A percentile compares a stretch with the other conserved stretches of the same genome.
These are phyloP conservation scores for Hypsizygus marmoreus DNA, from an alignment of 768 basidiomycete species.

Conservation along the genomic window DNA sequence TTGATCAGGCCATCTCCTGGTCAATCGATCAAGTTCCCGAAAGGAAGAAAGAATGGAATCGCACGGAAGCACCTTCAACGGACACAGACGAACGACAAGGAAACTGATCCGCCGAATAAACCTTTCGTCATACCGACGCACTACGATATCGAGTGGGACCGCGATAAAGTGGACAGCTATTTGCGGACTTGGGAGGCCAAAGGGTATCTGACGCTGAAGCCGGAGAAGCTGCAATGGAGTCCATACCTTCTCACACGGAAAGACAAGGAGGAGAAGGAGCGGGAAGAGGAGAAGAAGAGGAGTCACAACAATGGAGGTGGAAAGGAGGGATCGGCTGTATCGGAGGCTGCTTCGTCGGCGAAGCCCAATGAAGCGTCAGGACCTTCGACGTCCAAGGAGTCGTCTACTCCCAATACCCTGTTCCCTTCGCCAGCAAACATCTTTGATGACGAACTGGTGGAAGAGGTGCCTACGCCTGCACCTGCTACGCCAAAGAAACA, in stretches of 20 bases:
- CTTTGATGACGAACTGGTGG: conserved; percentile 23
- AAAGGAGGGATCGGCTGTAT: conserved; percentile 7
- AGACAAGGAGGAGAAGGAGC: conserved; percentile 18
- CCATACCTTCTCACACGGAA: conserved; percentile 64
- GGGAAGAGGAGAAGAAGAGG: conserved; percentile 14
- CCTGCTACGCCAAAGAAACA: conserved; percentile 1
- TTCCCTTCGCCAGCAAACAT: conserved; percentile 20
- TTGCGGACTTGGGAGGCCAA: conserved; percentile 73
- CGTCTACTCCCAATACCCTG: conserved; percentile 5
- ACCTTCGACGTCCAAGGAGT: neutral
- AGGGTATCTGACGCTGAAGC: conserved; percentile 72
- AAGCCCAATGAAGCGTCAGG: conserved; percentile 3
- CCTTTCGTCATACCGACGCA: conserved; percentile 65
- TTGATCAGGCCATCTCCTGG: conserved; percentile 69
- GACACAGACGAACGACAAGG: conserved; percentile 52
- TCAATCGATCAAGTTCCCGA: conserved; percentile 73
- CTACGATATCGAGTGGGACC: conserved; percentile 80
- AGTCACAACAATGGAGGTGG: conserved; percentile 4
- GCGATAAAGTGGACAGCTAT: conserved; percentile 62
- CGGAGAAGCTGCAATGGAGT: conserved; percentile 92
- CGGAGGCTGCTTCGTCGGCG: conserved; percentile 1
- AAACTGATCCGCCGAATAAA: conserved; percentile 40
- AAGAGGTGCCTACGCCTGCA: conserved; percentile 16
- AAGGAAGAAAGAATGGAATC: conserved; percentile 66
- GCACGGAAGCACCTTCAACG: conserved; percentile 66